A percentile compares a stretch with the other conserved stretches of the same genome.
These are phyloP conservation scores for Aspergillus chevalieri DNA, from an alignment of 2,329 filamentous ascomycete genomes.

Conservation along the genomic window DNA sequence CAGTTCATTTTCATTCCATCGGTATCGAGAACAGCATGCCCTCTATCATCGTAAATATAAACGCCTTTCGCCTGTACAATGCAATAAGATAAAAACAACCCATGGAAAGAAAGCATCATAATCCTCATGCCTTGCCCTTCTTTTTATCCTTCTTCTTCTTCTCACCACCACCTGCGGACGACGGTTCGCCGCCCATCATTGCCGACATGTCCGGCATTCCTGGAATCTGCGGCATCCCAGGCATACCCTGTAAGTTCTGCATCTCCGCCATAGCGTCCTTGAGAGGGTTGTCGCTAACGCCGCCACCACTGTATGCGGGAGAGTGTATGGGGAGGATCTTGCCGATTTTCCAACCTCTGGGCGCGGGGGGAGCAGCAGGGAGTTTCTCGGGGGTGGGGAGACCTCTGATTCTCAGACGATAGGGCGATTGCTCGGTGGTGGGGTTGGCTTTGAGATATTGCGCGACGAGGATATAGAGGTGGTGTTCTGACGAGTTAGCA, in stretches of 20 bases:
- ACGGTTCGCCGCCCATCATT: constrained; percentile 40
- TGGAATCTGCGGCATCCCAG: constrained; percentile 35
- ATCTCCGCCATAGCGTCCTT: constrained; percentile 98
- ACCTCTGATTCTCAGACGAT: constrained; percentile 67
- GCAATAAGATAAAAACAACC: constrained; percentile 22
- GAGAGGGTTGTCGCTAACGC: constrained; percentile 88
- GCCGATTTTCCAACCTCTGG: constrained; percentile 85
- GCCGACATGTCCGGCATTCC: constrained; percentile 46
- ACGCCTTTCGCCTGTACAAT: constrained; percentile 36
- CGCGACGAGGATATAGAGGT: constrained; percentile 76
- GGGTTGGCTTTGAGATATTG: constrained; percentile 71
- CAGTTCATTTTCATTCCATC: constrained; percentile 5
- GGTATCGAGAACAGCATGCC: constrained; percentile 16
- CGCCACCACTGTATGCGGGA: constrained; percentile 83
- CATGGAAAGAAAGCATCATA: constrained; percentile 10
- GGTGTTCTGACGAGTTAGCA: constrained; percentile 54
- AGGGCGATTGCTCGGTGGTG: constrained; percentile 64
- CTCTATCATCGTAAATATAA: constrained; percentile 15
- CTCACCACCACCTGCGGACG: constrained; percentile 22
- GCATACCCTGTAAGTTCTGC: constrained; percentile 47
- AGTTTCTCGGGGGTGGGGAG: constrained; percentile 61
- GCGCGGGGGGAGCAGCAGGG: constrained; percentile 68
- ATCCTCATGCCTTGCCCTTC: constrained; percentile 37
- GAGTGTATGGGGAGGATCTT: constrained; percentile 80
- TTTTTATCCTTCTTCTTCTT: constrained; percentile 48